These are phyloP conservation scores for Calocybe gambosa DNA, from an alignment of 1,284 basidiomycete genomes.

Conservation along the genomic window DNA sequence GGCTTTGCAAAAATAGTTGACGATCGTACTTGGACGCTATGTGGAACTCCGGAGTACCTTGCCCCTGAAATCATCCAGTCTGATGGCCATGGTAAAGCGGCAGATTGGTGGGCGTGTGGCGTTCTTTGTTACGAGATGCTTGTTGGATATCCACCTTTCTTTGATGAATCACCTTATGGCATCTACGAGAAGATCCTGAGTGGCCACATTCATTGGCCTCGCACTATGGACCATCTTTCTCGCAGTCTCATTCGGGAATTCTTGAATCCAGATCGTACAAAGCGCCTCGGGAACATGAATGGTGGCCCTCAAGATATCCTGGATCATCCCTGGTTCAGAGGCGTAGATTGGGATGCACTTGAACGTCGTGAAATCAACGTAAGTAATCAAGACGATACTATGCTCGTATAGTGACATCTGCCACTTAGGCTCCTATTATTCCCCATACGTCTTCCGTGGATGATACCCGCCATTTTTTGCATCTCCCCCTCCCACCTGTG, in stretches of 20 bases:
- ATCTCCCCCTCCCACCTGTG: constrained; percentile 65
- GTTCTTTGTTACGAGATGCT: constrained; percentile 98
- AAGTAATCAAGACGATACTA: constrained; percentile 18
- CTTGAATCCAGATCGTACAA: constrained; percentile 88
- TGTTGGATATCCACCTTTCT: constrained; percentile 89
- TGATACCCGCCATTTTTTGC: constrained; percentile 77
- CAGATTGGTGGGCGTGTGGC: constrained; percentile 99
- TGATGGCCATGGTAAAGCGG: constrained; percentile 96
- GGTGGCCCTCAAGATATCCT: constrained; percentile 89
- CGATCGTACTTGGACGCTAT: constrained; percentile 98
- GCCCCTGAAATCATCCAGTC: constrained; percentile 95
- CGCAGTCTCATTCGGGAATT: constrained; percentile 78
- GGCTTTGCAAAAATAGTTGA: constrained; percentile 98
- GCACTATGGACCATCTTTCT: constrained; percentile 76
- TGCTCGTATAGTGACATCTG: constrained; percentile 9
- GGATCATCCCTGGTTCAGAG: constrained; percentile 93
- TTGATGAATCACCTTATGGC: constrained; percentile 90
- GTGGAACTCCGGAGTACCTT: constrained; percentile 96
- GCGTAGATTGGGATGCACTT: constrained; percentile 84
- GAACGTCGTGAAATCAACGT: constrained; percentile 76
- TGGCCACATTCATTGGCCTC: constrained; percentile 91
- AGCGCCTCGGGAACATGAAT: constrained; percentile 92
- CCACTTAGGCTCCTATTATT: constrained; percentile 68
- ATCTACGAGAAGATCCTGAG: constrained; percentile 93
- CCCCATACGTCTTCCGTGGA: constrained; percentile 72